phyloP scores from a whole-genome alignment of 805 yeast genomes.

The Cyberlindnera galapagoensis region DNA sequence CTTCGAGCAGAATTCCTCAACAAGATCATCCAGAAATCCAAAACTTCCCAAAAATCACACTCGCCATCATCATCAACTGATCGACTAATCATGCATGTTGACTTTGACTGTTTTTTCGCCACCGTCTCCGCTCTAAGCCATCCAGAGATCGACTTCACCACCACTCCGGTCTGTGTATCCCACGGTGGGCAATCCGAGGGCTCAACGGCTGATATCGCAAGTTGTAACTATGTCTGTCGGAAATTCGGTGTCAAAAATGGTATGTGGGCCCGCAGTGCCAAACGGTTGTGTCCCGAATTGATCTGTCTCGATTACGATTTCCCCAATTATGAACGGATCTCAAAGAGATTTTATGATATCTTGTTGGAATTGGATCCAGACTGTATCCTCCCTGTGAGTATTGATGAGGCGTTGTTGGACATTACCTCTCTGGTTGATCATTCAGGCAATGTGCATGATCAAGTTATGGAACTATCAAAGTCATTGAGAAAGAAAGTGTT shows the following conservation, averaged over 20 bases:
- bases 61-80: background rate
- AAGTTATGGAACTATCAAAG: constrained; percentile 23
- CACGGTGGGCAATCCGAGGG: constrained; percentile 33
- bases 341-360: constrained; percentile 57
- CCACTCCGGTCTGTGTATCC: constrained; percentile 57
- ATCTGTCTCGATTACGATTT: constrained; percentile 67
- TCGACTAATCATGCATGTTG: constrained; percentile 63
- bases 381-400: constrained; percentile 63
- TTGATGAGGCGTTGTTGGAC: constrained; percentile 88
- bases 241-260: constrained; percentile 77
- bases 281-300: constrained; percentile 56
- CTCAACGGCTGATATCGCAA: constrained; percentile 72
- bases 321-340: constrained; percentile 58
- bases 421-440: constrained; percentile 32
- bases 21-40: constrained; percentile 31
- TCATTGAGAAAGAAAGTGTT: constrained; percentile 33
- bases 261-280: constrained; percentile 79
- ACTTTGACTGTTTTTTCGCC: constrained; percentile 92
- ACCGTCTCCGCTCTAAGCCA: constrained; percentile 63
- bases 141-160: constrained; percentile 42
- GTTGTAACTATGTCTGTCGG: constrained; percentile 88
- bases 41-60: constrained; percentile 1
- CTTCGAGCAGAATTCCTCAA: constrained; percentile 55
- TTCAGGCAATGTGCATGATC: constrained; percentile 17
- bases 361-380: constrained; percentile 38